Base-by-base conservation (phyloP, 2,329 filamentous ascomycete genomes). In the Pseudocercospora cruenta region DNA sequence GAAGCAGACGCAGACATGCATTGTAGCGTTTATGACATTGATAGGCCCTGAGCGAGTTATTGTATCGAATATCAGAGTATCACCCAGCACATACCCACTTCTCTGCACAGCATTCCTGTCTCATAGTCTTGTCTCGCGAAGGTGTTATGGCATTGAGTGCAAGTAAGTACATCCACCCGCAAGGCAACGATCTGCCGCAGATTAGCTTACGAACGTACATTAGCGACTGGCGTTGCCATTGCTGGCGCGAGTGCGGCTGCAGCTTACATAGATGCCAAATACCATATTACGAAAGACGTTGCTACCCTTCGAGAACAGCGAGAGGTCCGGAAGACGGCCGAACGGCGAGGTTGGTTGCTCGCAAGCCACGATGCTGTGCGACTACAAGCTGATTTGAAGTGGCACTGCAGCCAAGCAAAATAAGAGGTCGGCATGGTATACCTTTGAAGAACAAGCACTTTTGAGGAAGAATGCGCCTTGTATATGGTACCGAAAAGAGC, bases 201-300 rank as follows among this genome's bases (percentile, higher is more conserved):
- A 43, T n/a, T 7, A 43, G 39, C 39, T 43, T 8, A 43, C n/a
- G 16, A 43, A 43, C 19, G 4, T 28, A 26, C 26, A 31, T 39
- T 39, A 69, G 64, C 67, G 7, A 61, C 69, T 12, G 65, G 62
- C 49, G 61, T 63, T 57, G 69, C 71, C n/a, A 36, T 71, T 6
- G 75, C 89, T 16, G 85, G 87, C 53, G 84, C 85, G 43, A 83
- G 85, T 33, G 90, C 91, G 6, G 84, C 85, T 3, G 81, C 90
- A n/a, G 90, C 91, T 28, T 96, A 96, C 77, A 78, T 94, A 71
- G 92, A 95, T 75, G 93, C 91, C 39, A 88, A 86, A 76, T 85
- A 84, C 64, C 85, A 86, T 6, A 72, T 94, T 49, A 88, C 83
- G 75, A 89, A 92, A 76, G 93, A 96, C 78, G 73, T 95, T n/a